Percentiles rank a stretch among this genome's conserved stretches.
Evolutionary conservation across 495 filamentous ascomycete species (phyloP).

Genomic region (Trichoderma virens): DNA sequence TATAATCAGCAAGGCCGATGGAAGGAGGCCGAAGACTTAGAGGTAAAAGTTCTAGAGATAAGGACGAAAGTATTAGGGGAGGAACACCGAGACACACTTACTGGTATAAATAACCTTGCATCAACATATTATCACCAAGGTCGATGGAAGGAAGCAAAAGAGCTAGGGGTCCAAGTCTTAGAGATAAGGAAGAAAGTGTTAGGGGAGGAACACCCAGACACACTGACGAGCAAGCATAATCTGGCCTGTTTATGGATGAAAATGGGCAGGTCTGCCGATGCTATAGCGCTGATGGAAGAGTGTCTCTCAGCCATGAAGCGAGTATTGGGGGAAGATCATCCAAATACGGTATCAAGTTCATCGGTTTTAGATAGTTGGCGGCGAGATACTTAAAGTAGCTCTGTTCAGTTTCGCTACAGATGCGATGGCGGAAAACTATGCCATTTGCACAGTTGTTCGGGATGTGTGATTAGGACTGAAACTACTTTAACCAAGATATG

Average conservation of each 20-base stretch:
- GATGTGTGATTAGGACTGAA: too few species aligned
- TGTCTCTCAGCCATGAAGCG: background rate
- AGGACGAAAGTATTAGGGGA: background rate
- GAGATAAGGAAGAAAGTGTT: constrained; percentile 12
- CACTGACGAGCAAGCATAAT: background rate
- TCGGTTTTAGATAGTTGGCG: too few species aligned
- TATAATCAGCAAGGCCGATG: background rate
- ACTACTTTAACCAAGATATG: too few species aligned
- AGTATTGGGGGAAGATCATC: background rate
- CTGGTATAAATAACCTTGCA: background rate
- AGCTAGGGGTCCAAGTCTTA: constrained; percentile 12
- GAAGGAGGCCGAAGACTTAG: constrained; percentile 1
- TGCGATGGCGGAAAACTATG: too few species aligned
- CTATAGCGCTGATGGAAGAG: background rate
- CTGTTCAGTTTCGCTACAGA: too few species aligned
- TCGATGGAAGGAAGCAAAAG: background rate
- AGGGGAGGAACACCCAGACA: constrained; percentile 10
- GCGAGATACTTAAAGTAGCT: too few species aligned
- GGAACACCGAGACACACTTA: background rate
- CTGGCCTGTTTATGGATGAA: background rate
- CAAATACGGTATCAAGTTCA: background rate
- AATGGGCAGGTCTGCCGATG: background rate
- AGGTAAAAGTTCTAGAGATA: background rate
- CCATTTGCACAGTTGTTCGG: too few species aligned
- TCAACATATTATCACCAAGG: background rate